Evolutionary conservation across 1,284 basidiomycete genomes (phyloP), one percentile per base, ranked within the genome.

Genomic region (Trametes versicolor): DNA sequence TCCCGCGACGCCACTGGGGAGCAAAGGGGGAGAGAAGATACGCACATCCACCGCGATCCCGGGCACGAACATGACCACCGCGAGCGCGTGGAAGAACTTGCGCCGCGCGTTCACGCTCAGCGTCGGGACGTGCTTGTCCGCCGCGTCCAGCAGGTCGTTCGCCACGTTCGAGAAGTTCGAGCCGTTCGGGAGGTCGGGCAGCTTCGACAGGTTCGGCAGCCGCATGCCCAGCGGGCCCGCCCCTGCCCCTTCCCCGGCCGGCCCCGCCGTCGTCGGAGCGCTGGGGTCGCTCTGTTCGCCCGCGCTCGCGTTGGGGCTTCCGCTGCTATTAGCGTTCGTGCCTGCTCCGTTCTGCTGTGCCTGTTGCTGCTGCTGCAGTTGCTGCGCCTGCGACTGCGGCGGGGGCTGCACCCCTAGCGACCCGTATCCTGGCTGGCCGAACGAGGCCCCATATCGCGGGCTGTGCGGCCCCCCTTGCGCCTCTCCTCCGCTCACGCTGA

Each of bases 51-150:
- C 79, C 0, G 91, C 92, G 59, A 99, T 90, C 0, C 96, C 97
- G 4, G 98, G 98, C 48, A 98, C 81, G 75, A 99, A 99, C 93
- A 99, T 97, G 41, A 95, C 83, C 56, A 99, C 96, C 0, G 97
- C 96, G 39, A 99, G 83, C 17, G 90, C 95, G 80, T 99, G 98
- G 81, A 99, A 99, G 79, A 94, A 98, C 79, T 99, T 99, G 62
- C 98, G 86, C 60, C 97, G 85, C n/a, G 94, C 95, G 76, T 99
- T 99, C 67, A 99, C 82, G 49, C 92, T 90, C 64, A 99, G 80
- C 25, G 92, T 94, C n/a, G 95, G 94, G 64, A 96, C 91, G 64
- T 88, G 88, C 77, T 94, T 94, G 77, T 96, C 92, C 2, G 94
- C 94, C 37, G 92, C 93, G 74, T 96, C 93, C 73, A 96, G 81